Conservation (phyloP, 176 grass and related monocot species). For the Guadua angustifolia region DNA sequence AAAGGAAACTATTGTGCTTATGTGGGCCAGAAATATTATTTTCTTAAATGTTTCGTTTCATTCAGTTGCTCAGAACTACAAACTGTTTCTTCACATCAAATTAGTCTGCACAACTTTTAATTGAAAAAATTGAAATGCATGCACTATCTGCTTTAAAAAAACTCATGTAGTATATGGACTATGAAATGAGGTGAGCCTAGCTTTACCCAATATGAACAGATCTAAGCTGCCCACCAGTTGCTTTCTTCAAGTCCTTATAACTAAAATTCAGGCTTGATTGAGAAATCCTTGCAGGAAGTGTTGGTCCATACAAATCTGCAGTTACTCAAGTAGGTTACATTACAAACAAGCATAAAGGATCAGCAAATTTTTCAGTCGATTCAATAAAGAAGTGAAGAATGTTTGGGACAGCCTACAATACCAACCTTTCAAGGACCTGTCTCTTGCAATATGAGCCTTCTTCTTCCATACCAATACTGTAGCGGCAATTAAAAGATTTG, state of each 20-base stretch:
- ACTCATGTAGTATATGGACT: neutral
- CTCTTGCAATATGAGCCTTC: no score
- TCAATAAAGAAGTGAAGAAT: no score
- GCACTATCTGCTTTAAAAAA: neutral
- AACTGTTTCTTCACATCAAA: neutral
- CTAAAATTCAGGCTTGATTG: constrained; percentile 57
- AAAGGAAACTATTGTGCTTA: neutral
- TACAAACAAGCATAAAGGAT: neutral
- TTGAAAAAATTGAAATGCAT: neutral
- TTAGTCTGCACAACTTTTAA: neutral
- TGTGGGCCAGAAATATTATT: neutral
- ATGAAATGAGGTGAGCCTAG: neutral
- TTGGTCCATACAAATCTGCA: constrained; percentile 50
- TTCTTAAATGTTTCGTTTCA: neutral
- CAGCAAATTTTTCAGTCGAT: neutral
- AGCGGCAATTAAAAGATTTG: no score
- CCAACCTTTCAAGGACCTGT: no score
- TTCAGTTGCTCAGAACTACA: neutral
- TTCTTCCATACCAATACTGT: no score
- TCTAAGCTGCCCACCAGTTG: constrained; percentile 61
- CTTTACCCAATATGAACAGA: constrained; percentile 61
- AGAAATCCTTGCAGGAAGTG: constrained; percentile 48
- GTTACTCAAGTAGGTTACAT: neutral
- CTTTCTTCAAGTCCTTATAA: constrained; percentile 59
- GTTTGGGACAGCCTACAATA: no score